Evolutionary conservation across 1,284 basidiomycete genomes (phyloP), one percentile per base, ranked within the genome.

Genomic region (Omphalotus olearius): DNA sequence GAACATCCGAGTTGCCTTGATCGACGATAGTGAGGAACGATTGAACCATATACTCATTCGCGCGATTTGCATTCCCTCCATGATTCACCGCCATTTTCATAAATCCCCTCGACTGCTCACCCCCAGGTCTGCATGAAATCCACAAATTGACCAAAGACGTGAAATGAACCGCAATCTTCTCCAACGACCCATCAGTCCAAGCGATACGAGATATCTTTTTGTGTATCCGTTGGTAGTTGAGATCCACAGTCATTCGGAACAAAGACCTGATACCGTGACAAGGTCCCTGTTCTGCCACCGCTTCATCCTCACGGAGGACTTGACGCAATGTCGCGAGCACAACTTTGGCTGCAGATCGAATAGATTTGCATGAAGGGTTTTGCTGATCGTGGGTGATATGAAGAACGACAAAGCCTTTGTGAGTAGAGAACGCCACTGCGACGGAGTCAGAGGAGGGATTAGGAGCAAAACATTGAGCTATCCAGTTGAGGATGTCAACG

Each of bases 1-100:
- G 18, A 13, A 28, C 23, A 38, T 26, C 37, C 17, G 43, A 44
- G 11, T 40, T 17, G 20, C n/a, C 6, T 37, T 53, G 55, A 26
- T 49, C 33, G 14, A 44, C 47, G 16, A 56, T 17, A 6, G 51
- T 51, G 35, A 49, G 23, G 43, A 56, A 56, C 13, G 47, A 52
- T 25, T 53, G 55, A 20, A 56, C 30, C 50, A 56, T 50, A 26
- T 51, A 53, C 18, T 56, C 51, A 18, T 25, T 56, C 6, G 55
- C 35, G 14, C 42, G 37, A 6, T 30, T 25, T 2, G 28, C 39
- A 39, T 50, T 36, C 6, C 50, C 53, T 23, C 23, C 23, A 25
- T 45, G 42, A 20, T 30, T 40, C 6, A 23, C 11, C 6, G 55
- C 55, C 48, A 51, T 53, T n/a, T 37, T 45, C 4, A 47, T 23